Evolutionary conservation across 768 basidiomycete species (phyloP), one percentile per base, ranked within the genome.

Genomic region (Floccularia luteovirens): DNA sequence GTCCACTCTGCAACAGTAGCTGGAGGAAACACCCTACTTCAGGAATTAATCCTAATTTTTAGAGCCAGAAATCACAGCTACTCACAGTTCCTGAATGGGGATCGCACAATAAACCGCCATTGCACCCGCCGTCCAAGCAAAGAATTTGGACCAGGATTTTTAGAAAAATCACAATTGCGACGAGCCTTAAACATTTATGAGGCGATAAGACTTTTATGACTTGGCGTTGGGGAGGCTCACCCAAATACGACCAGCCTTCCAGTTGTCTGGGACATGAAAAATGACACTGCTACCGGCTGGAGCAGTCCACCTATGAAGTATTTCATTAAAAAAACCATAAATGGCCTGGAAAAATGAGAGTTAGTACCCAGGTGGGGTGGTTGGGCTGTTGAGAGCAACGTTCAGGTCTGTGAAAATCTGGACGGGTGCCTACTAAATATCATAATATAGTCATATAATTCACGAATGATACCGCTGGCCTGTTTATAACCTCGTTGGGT

Each of bases 1-100:
- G 77, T 82, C 61, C 73, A 84, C 48, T 85, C 81, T 1, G 82
- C 83, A 25, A 85, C 60, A 3, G 74, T 70, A 8, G 75, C 82
- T 31, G 84, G 84, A 23, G 82, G 80, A n/a, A 13, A 78, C 70
- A 36, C 77, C 79, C 67, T 69, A 23, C 13, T 7, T 27, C 3
- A 24, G 19, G 25, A 36, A 23, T 23, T 30, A 33, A 44, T 34
- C 23, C 44, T 32, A 41, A 24, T 33, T 27, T 11, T 17, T n/a
- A 31, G 20, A 11, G 19, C 25, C 34, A 13, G 23, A 39, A 20
- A 5, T 6, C 2, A 38, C 22, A 31, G 12, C 16, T 5, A 46
- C 62, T 43, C 48, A 70, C 69, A 12, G 77, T 77, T 32, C 74
- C 79, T 23, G 67, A 69, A 27, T 52, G 50, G 8, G 63, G 45